A percentile compares a stretch with the other conserved stretches of the same genome.
These are phyloP conservation scores for Circinella minor DNA, from an alignment of 371 early-diverging fungal genomes.

Conservation along the genomic window DNA sequence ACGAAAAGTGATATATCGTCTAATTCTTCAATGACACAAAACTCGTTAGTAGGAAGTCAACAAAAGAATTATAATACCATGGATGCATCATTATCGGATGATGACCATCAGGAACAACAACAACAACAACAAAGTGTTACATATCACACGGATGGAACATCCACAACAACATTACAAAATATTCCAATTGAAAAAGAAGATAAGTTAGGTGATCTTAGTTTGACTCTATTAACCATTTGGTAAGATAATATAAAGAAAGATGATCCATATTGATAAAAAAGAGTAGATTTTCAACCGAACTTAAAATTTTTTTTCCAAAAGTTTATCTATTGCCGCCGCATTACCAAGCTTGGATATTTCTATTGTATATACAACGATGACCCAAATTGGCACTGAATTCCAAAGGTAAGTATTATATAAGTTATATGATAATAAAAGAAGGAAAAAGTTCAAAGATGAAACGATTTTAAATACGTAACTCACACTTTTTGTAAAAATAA, in stretches of 20 bases:
- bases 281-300: neutral
- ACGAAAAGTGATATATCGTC: neutral
- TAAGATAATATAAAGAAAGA: slow-evolving; percentile 65
- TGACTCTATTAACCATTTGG: slow-evolving; percentile 48
- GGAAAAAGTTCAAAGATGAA: too few relatives aligned
- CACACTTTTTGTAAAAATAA: too few relatives aligned
- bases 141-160: neutral
- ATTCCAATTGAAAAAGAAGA: neutral
- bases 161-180: neutral
- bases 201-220: neutral
- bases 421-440: too few relatives aligned
- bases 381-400: slow-evolving; percentile 1
- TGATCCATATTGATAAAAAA: neutral
- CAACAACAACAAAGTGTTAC: neutral
- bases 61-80: too few relatives aligned
- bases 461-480: too few relatives aligned
- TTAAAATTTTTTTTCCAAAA: neutral
- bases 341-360: slow-evolving; percentile 2
- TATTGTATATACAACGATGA: slow-evolving; percentile 1
- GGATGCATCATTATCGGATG: too few relatives aligned
- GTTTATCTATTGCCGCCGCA: neutral
- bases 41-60: too few relatives aligned
- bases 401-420: neutral
- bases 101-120: too few relatives aligned
- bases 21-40: too few relatives aligned